Percentiles rank a stretch among this genome's conserved stretches.
phyloP scores from a whole-genome alignment of 805 yeast species.

The Nakazawaea sp. region DNA sequence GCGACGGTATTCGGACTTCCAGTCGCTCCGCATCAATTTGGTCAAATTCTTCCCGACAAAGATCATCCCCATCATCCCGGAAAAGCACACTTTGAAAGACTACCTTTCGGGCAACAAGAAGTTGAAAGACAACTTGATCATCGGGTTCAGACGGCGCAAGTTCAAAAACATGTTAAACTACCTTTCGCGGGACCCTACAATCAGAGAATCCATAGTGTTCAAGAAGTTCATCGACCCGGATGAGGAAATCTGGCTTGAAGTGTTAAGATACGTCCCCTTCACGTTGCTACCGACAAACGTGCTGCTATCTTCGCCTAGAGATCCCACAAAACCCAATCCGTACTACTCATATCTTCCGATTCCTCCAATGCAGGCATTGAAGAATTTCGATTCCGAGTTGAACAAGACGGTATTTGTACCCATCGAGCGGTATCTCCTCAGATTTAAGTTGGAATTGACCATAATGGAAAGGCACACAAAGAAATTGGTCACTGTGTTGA shows the following conservation, averaged over 20 bases:
- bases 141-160: conserved; percentile 42
- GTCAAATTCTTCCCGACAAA: conserved; percentile 73
- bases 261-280: conserved; percentile 27
- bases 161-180: conserved; percentile 37
- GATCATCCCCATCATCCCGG: conserved; percentile 95
- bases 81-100: conserved; percentile 54
- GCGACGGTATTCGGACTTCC: conserved; percentile 90
- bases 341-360: conserved; percentile 41
- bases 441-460: conserved; percentile 12
- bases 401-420: conserved; percentile 20
- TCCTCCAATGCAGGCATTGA: conserved; percentile 24
- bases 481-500: conserved; percentile 32
- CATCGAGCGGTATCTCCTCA: conserved; percentile 17
- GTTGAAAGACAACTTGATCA: conserved; percentile 23
- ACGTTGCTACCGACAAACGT: conserved; percentile 40
- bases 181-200: conserved; percentile 25
- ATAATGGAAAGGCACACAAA: conserved; percentile 30
- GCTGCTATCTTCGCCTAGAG: conserved; percentile 40
- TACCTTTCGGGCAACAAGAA: conserved; percentile 30
- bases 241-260: conserved; percentile 44
- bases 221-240: conserved; percentile 45
- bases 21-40: conserved; percentile 65
- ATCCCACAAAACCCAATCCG: conserved; percentile 49
- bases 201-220: conserved; percentile 31
- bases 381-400: conserved; percentile 19